phyloP scores from a whole-genome alignment of 2,329 filamentous ascomycete genomes.

The Cladosporium phlei region DNA sequence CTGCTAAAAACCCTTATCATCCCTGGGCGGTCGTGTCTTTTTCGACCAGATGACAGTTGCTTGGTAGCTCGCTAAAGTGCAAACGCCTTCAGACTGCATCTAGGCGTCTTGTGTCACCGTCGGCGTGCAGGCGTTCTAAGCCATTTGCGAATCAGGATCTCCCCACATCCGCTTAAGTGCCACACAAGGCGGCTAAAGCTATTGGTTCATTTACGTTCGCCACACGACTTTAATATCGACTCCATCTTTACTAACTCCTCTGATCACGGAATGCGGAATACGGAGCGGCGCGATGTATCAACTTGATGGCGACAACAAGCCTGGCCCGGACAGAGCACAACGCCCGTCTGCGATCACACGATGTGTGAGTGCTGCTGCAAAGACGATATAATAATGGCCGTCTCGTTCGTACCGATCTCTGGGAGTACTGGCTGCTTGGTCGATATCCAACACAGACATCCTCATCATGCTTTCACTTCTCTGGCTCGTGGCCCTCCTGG shows the following conservation, averaged over 20 bases:
- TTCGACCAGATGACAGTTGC: slow-evolving; percentile 2
- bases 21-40: background rate
- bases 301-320: slow-evolving; percentile 4
- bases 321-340: background rate
- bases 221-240: slow-evolving; percentile 10
- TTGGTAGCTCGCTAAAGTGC: background rate
- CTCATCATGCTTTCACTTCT: slow-evolving; percentile 6
- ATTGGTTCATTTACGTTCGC: too few relatives aligned
- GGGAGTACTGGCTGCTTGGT: background rate
- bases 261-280: slow-evolving; percentile 12
- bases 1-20: too few relatives aligned
- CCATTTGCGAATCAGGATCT: background rate
- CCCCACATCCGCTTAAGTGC: slow-evolving; percentile 11
- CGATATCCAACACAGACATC: background rate
- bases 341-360: background rate
- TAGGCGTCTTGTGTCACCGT: slow-evolving; percentile 2
- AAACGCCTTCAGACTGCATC: slow-evolving; percentile 5
- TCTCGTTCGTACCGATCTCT: background rate
- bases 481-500: slow-evolving; percentile 9
- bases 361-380: background rate
- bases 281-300: slow-evolving; percentile 9
- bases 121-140: background rate
- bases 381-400: slow-evolving; percentile 6
- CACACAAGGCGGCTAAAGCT: slow-evolving; percentile 8
- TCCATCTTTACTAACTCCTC: slow-evolving; percentile 6